Base-by-base conservation (phyloP, 2,329 filamentous ascomycete genomes). In the Elsinoe necatrix region DNA sequence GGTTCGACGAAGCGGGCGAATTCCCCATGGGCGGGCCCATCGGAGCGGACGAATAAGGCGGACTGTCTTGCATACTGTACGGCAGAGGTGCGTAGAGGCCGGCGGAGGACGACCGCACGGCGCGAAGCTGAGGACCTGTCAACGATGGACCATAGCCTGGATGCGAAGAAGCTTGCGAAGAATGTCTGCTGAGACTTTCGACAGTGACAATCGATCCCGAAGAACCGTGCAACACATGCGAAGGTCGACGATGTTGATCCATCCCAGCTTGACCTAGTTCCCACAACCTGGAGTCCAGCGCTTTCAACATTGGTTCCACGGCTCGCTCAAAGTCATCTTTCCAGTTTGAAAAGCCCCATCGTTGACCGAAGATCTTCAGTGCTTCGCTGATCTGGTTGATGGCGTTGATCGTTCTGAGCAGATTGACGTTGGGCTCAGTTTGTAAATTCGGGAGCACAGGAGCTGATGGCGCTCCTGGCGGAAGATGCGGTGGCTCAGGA, bases 331-430 rank as follows among this genome's bases (percentile, higher is more conserved):
- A 77, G 14, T 73, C 71, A 55, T 77, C 73, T 16, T 72, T 74
- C 74, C 74, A 77, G 61, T 73, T 74, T 57, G 74, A 74, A 60
- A 75, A 76, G 23, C 75, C 75, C 63, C 76, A 78, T 12, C 75
- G 68, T 18, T 73, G 64, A 14, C 75, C 75, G 47, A 77, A 75
- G 7, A 67, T 66, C 18, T 72, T 72, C 1, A 78, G 67, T 35
- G 75, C 72, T 11, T 72, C 68, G 0, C 70, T 73, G 56, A 77
- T 74, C 60, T 76, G 69, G 60, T 75, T 73, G 64, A 78, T 75
- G 21, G 74, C 74, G 29, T 66, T 66, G 37, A 77, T 73, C 42
- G 74, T 74, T 21, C 75, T 68, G 6, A 63, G 63, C 0, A 68
- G 70, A 51, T 70, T 70, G 67, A 68, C 58, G 11, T 62, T 62